phyloP scores from a whole-genome alignment of 1,284 basidiomycete species.

The Ganoderma boninense region DNA sequence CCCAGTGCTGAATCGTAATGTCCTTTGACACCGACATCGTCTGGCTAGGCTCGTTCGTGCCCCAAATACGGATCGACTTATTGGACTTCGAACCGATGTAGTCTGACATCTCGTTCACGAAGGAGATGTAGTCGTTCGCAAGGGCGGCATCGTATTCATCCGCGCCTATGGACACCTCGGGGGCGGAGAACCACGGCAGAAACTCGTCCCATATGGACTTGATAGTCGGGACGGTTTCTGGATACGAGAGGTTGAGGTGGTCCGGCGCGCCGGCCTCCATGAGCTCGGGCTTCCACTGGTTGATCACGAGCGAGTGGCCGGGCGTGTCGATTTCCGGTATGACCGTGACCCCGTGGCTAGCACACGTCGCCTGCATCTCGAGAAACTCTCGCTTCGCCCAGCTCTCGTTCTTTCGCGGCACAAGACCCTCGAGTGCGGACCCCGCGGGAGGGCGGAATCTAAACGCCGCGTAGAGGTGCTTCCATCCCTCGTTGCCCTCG shows the following conservation, averaged over 20 bases:
- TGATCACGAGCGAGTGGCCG: conserved; percentile 49
- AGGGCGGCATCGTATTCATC: conserved; percentile 45
- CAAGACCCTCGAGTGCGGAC: conserved; percentile 41
- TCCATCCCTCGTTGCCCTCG: conserved; percentile 36
- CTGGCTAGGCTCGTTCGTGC: conserved; percentile 44
- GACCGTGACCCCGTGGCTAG: conserved; percentile 37
- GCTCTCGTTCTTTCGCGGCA: conserved; percentile 45
- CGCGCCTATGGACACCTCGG: conserved; percentile 43
- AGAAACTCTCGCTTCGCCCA: conserved; percentile 36
- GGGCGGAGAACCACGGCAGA: conserved; percentile 43
- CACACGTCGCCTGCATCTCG: conserved; percentile 33
- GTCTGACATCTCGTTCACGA: conserved; percentile 44
- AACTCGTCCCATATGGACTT: conserved; percentile 44
- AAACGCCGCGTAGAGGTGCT: conserved; percentile 47
- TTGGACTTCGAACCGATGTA: conserved; percentile 35
- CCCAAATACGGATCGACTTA: conserved; percentile 45
- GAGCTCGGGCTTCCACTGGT: conserved; percentile 50
- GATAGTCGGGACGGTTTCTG: conserved; percentile 42
- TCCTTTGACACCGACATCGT: conserved; percentile 39
- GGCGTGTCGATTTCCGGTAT: conserved; percentile 50
- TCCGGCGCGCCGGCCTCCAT: conserved; percentile 41
- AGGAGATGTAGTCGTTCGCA: conserved; percentile 45
- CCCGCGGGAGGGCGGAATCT: conserved; percentile 44
- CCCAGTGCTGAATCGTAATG: conserved; percentile 50
- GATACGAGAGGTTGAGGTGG: conserved; percentile 45